Evolutionary conservation across 2,329 filamentous ascomycete genomes (phyloP).

Genomic region (Cytospora leucostoma): DNA sequence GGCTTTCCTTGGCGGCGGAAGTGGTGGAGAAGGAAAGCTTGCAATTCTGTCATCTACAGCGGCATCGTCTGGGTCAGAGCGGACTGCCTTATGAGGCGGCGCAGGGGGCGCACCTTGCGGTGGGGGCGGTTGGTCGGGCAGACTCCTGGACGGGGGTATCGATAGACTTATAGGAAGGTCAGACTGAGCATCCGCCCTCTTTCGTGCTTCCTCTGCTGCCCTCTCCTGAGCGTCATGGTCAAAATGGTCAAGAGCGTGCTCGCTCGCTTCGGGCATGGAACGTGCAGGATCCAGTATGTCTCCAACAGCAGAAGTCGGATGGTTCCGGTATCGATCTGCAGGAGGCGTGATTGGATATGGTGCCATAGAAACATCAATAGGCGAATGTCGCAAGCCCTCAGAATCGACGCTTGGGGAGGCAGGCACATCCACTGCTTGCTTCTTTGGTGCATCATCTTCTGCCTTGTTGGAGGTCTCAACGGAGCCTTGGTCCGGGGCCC

Average conservation of each 20-base stretch:
- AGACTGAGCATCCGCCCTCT: constrained; percentile 46
- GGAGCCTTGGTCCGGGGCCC: constrained; percentile 23
- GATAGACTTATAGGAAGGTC: constrained; percentile 54
- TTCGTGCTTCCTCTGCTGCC: constrained; percentile 47
- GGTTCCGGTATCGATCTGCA: constrained; percentile 47
- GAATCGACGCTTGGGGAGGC: constrained; percentile 54
- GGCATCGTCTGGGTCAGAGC: constrained; percentile 39
- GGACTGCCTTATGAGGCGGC: constrained; percentile 41
- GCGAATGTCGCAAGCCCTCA: constrained; percentile 55
- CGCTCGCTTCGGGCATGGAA: constrained; percentile 61
- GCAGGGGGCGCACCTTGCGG: constrained; percentile 52
- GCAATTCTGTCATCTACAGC: constrained; percentile 46
- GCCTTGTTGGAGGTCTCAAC: constrained; percentile 32
- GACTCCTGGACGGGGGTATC: constrained; percentile 58
- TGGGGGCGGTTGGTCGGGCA: constrained; percentile 56
- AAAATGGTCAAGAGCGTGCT: constrained; percentile 59
- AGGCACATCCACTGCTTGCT: constrained; percentile 41
- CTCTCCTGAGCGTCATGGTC: constrained; percentile 57
- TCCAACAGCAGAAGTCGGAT: constrained; percentile 46
- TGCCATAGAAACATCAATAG: constrained; percentile 60
- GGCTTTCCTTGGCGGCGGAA: constrained; percentile 71
- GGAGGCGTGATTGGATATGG: constrained; percentile 68
- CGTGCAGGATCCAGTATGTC: constrained; percentile 58
- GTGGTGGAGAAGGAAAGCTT: constrained; percentile 55
- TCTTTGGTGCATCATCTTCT: constrained; percentile 36